Conservation (phyloP, 768 basidiomycete genomes). For the Gloeophyllum trabeum region DNA sequence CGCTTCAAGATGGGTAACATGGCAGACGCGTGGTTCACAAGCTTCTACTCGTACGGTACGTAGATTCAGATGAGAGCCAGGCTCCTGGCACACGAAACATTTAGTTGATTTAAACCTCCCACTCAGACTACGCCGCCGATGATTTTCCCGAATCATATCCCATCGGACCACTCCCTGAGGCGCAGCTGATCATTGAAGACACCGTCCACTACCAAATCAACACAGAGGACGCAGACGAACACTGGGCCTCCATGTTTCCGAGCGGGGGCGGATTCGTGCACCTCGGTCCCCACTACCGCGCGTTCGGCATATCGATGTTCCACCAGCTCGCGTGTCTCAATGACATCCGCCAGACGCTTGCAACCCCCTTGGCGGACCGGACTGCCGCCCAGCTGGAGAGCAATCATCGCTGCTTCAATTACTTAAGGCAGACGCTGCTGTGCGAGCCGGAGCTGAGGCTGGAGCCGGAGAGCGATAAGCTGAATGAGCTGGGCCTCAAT, state of each 20-base stretch:
- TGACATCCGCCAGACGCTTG: not conserved
- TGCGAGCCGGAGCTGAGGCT: slow-evolving; percentile 1
- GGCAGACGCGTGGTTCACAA: too few relatives aligned
- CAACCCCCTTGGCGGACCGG: not conserved
- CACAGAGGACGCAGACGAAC: not conserved
- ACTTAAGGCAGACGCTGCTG: not conserved
- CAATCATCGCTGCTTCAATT: slow-evolving; percentile 2
- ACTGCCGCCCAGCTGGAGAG: not conserved
- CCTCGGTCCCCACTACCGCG: not conserved
- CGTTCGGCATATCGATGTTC: not conserved
- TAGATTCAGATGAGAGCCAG: too few relatives aligned
- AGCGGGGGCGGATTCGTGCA: not conserved
- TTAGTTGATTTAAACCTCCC: too few relatives aligned
- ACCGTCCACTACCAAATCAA: not conserved
- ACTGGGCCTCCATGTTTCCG: not conserved
- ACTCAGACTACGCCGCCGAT: too few relatives aligned
- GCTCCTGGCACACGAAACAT: not conserved
- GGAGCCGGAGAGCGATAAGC: not conserved
- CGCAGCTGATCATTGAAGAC: not conserved
- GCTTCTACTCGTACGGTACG: too few relatives aligned
- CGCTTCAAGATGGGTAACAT: too few relatives aligned
- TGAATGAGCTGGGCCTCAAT: not conserved
- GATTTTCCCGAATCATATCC: not conserved
- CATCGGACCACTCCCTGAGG: too few relatives aligned
- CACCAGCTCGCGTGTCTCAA: not conserved